Evolutionary conservation across 2,329 filamentous ascomycete species (phyloP), one percentile per base, ranked within the genome.

Genomic region (Paracoccidioides brasiliensis): DNA sequence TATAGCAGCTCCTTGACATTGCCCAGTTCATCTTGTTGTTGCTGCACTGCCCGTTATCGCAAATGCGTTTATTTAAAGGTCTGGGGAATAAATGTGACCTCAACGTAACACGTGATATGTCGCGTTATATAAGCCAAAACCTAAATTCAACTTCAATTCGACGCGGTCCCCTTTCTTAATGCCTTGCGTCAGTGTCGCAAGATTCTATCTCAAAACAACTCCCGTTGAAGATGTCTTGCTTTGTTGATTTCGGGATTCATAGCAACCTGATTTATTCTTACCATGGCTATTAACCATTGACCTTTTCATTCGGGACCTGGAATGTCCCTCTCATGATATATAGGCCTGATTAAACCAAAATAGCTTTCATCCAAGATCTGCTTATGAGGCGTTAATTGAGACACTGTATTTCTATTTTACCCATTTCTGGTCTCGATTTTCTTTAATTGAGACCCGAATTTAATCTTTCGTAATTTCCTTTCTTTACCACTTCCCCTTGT

Each of bases 1-100:
- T 77, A 61, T 85, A 72, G 62, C 77, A 78, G 71, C 78, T 80
- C 65, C 79, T 78, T 68, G 82, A 77, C 64, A 80, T 78, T 61
- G 81, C 79, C 62, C 79, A 79, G 66, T 88, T 77, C 83, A 89
- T 88, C 62, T 63, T 72, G 66, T 63, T 51, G 58, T 58, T 59
- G 57, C 60, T 62, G 38, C 14, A 28, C 9, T 30, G 12, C 6
- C 33, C 42, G 37, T 42, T 32, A 12, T 14, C 42, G 50, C 15
- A n/a, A 38, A 38, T 50, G n/a, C 32, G 28, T 32, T 3, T 50
- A 51, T 45, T 33, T 40, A 12, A 37, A 6, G 7, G 28, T 0
- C n/a, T 10, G 15, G 15, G 35, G 14, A 51, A 32, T 32, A 52
- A 42, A 52, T 32, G 49, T 52, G 49, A 52, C 38, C 14, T n/a